Base-by-base conservation (phyloP, 2,329 filamentous ascomycete species). In the Intubia oerlemansii region DNA sequence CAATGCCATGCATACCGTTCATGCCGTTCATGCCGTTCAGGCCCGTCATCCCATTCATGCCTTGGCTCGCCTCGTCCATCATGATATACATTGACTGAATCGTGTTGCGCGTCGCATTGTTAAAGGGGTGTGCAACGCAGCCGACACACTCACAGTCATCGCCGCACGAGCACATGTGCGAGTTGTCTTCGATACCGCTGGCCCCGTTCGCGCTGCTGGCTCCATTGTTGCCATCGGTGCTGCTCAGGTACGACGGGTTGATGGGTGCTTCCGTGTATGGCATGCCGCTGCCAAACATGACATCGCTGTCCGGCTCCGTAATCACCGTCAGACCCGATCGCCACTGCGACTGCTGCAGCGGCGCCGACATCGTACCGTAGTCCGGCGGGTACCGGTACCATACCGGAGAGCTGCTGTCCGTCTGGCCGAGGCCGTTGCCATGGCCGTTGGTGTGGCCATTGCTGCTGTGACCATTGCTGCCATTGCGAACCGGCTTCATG, bases 71-170 rank as follows among this genome's bases (percentile, higher is more conserved):
- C n/a, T n/a, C n/a, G n/a, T n/a, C n/a, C n/a, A n/a, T n/a, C n/a
- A n/a, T n/a, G n/a, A n/a, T n/a, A 54, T 14, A 50, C 52, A 21
- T 33, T 3, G 38, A 35, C 24, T 38, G 38, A 8, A 41, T 31
- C 10, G 37, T 38, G 22, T 25, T 35, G 13, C 31, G 29, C 9
- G 39, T 38, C 4, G 36, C 38, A 9, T 34, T 32, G 33, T 40
- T 41, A 29, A 34, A 41, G 5, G 39, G 39, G 19, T 41, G 39
- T 6, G 32, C 36, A 3, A 35, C 36, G 18, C 39, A 41, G 13
- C 39, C 39, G 4, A 41, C 26, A 13, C 39, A 41, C 25, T 41
- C 34, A 32, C 39, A 41, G 13, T 29, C 28, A 24, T 40, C 38
- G 19, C 39, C 39, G 30, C 39, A 41, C n/a, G 28, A 25, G 28